phyloP scores from a whole-genome alignment of 805 yeast species.

The Metschnikowia proteae region DNA sequence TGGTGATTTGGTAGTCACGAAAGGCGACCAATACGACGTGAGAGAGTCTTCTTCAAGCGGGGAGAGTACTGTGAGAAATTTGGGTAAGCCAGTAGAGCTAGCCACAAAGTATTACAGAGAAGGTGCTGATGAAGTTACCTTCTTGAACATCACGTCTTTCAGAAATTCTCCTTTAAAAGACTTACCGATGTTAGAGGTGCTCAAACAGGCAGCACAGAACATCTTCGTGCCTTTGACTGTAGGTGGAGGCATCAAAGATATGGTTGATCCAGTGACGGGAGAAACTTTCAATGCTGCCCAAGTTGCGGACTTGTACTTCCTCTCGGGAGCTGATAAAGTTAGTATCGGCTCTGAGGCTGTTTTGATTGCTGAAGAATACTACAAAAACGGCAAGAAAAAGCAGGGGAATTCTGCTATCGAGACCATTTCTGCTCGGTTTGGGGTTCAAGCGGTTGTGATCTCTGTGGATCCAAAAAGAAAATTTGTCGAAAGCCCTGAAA shows the following conservation, averaged over 20 bases:
- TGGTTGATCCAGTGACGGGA: conserved; percentile 76
- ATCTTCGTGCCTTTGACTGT: conserved; percentile 96
- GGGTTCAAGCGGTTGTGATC: conserved; percentile 95
- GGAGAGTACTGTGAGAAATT: conserved; percentile 70
- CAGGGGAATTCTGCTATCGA: conserved; percentile 88
- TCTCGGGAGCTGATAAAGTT: conserved; percentile 97
- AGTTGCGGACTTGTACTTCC: conserved; percentile 87
- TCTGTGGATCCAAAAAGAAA: conserved; percentile 96
- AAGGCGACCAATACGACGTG: conserved; percentile 98
- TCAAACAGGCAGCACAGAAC: conserved; percentile 76
- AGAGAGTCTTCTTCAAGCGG: conserved; percentile 54
- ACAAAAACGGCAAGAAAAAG: conserved; percentile 51
- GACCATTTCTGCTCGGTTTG: conserved; percentile 86
- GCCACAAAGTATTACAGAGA: conserved; percentile 87
- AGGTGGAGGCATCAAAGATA: conserved; percentile 96
- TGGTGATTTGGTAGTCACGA: conserved; percentile 96
- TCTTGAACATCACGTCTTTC: conserved; percentile 91
- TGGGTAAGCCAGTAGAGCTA: conserved; percentile 94
- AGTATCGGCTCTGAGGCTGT: conserved; percentile 99
- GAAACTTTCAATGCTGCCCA: conserved; percentile 76
- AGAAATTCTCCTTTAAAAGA: conserved; percentile 90
- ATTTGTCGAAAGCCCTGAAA: conserved; percentile 61
- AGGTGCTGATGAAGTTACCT: conserved; percentile 97
- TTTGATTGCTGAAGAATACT: conserved; percentile 78
- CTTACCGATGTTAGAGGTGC: conserved; percentile 92